Base-by-base conservation (phyloP, 179 eudicot species). In the Vitellaria paradoxa region DNA sequence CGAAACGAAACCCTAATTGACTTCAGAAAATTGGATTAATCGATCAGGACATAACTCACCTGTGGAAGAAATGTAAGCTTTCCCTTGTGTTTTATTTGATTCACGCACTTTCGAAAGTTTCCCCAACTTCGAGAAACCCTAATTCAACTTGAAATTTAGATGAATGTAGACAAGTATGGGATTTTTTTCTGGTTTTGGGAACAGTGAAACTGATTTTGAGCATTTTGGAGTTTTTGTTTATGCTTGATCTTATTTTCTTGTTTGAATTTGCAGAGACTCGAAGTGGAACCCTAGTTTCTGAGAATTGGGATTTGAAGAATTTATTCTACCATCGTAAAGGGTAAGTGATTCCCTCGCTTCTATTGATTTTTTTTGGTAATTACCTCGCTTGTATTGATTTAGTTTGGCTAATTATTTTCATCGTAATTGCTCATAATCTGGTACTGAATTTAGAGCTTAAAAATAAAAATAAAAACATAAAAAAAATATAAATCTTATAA, bases 91-190 rank as follows among this genome's bases (percentile, higher is more conserved):
- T 63, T 71, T 61, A 40, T n/a, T 52, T 63, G 11, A 23, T 24
- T 70, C 15, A 7, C 7, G 30, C 20, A 12, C 18, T 70, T 49
- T 30, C 13, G 11, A 13, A 12, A 24, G 26, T 37, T 70, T 77
- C 30, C 61, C n/a, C 26, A 21, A 68, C 79, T 40, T 68, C n/a
- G 20, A 4, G 80, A 61, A 78, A 61, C 80, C 76, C 76, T 78
- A 20, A 14, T 47, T 50, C 26, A 12, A 13, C 53, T 59, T 72
- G 8, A 56, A 53, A 70, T 50, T 21, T 6, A 60, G 6, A 9
- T 66, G 50, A 42, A 66, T 42, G 14, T 69, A 12, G 11, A 12
- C n/a, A 40, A n/a, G 5, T 40, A 23, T 57, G 42, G 40, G 40
- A 10, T 53, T 2, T 71, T 3, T 71, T 53, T 18, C 10, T 17